Evolutionary conservation across 495 filamentous ascomycete genomes (phyloP).

Genomic region (Penicillium alfredii): DNA sequence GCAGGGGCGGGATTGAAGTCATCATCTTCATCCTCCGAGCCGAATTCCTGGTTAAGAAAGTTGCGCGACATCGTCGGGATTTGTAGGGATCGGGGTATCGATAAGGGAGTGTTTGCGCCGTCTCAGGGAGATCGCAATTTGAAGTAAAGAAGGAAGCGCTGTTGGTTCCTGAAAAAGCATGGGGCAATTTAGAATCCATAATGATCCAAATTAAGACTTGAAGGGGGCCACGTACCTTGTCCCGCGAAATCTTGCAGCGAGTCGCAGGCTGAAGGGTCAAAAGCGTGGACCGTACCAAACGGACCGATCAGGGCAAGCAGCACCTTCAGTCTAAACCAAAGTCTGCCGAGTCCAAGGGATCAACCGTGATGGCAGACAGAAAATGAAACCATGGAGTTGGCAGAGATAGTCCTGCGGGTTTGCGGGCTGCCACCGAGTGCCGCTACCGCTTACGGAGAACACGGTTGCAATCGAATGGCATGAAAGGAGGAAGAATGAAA

Average conservation of each 20-base stretch:
- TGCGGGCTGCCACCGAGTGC: slow-evolving; percentile 20
- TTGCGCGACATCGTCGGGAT: slow-evolving; percentile 52
- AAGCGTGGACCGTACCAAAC: neutral
- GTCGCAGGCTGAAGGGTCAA: slow-evolving; percentile 4
- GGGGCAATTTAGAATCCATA: neutral
- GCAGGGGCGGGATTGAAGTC: slow-evolving; percentile 71
- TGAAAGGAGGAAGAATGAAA: neutral
- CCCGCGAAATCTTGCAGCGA: slow-evolving; percentile 5
- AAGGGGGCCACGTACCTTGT: slow-evolving; percentile 6
- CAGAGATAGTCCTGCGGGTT: slow-evolving; percentile 12
- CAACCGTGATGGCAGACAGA: neutral
- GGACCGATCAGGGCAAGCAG: neutral
- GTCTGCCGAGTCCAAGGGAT: neutral
- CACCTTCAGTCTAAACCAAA: neutral
- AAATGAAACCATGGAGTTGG: slow-evolving; percentile 1
- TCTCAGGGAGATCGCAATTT: too few species aligned
- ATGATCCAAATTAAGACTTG: neutral
- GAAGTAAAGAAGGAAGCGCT: too few species aligned
- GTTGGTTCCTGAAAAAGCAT: slow-evolving; percentile 1
- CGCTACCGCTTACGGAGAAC: slow-evolving; percentile 12
- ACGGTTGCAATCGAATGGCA: slow-evolving; percentile 3
- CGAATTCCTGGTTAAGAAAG: slow-evolving; percentile 51
- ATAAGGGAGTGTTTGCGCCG: neutral
- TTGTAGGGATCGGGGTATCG: slow-evolving; percentile 2
- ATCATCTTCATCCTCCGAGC: slow-evolving; percentile 74